Conservation (phyloP, 192 early-diverging fungal genomes). For the Coemansia guatemalensis region DNA sequence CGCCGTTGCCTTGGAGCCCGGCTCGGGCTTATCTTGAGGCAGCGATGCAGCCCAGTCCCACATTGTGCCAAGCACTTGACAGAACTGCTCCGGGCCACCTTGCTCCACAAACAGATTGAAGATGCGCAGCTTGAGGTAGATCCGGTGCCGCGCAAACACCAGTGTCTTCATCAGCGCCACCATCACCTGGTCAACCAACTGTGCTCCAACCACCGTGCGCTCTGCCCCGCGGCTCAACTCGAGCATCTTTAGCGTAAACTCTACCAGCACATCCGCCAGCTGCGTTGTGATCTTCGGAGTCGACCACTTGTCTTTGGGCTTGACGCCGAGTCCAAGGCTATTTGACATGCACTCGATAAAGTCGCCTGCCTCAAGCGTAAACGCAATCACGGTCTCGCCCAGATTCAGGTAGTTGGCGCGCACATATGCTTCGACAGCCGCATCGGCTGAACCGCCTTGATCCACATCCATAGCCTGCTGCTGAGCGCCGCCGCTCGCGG, state of each 20-base stretch:
- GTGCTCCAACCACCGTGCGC: slow-evolving; percentile 22
- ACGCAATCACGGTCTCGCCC: slow-evolving; percentile 36
- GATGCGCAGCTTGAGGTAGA: slow-evolving; percentile 48
- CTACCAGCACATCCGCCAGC: slow-evolving; percentile 21
- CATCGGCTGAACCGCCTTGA: not conserved
- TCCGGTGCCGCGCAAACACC: slow-evolving; percentile 47
- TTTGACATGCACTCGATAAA: slow-evolving; percentile 53
- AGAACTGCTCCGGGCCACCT: slow-evolving; percentile 30
- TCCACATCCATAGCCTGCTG: slow-evolving; percentile 46
- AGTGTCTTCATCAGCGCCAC: slow-evolving; percentile 47
- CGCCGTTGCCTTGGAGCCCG: not conserved
- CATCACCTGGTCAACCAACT: slow-evolving; percentile 46
- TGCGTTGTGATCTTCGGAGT: slow-evolving; percentile 11
- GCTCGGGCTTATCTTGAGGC: slow-evolving; percentile 10
- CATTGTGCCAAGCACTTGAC: slow-evolving; percentile 33
- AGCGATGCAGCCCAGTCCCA: slow-evolving; percentile 47
- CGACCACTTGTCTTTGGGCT: slow-evolving; percentile 9
- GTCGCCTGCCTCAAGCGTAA: slow-evolving; percentile 40
- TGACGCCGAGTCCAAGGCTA: slow-evolving; percentile 31
- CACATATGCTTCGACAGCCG: slow-evolving; percentile 22
- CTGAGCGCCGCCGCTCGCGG: slow-evolving; percentile 1
- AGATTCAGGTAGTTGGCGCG: slow-evolving; percentile 35
- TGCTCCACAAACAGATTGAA: slow-evolving; percentile 38
- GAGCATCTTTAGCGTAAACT: slow-evolving; percentile 28
- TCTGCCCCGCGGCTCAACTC: slow-evolving; percentile 19